Base-by-base conservation (phyloP, 208 protist species). In the Vickermania spadyakhi region DNA sequence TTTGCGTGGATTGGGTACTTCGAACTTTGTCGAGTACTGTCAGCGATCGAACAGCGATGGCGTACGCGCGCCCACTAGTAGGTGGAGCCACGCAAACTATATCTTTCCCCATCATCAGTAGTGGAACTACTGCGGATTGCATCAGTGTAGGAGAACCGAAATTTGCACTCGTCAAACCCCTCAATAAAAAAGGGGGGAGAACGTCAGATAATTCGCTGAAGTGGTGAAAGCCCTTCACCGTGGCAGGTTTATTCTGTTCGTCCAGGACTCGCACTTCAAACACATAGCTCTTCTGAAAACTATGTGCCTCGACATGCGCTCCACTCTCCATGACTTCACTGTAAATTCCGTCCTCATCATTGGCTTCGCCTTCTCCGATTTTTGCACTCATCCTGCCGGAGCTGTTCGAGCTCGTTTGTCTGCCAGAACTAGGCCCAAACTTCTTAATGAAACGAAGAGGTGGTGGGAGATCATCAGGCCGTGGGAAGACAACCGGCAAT, bases 21-120 rank as follows among this genome's bases (percentile, higher is more conserved):
- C 72, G 28, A 5, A 31, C 26, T 29, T 69, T 49, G 11, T 45
- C 36, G 7, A 85, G 53, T 25, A 75, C 52, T 2, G 80, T 68
- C n/a, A 91, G 68, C 7, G 84, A 70, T 0, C 96, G 97, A 11
- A 99, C 67, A n/a, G 94, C 89, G 75, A 98, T 99, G 3, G 97
- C 94, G 2, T 97, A 81, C 3, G 96, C 98, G 65, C 98, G 98
- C 21, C 98, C 98, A 52, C 79, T 94, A 56, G 97, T 97, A n/a
- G 96, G 98, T 42, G 91, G 84, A 7, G 97, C 91, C 29, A 91
- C 66, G 26, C 85, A 97, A 31, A 99, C 70, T 28, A 99, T 58
- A 75, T 99, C 93, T 4, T 76, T 60, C 28, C 96, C 94, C 7
- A 60, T 63, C 64, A 96, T 74, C 26, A 96, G 64, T 41, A 83